Evolutionary conservation across 2,329 filamentous ascomycete genomes (phyloP), one percentile per base, ranked within the genome.

Genomic region (Alternaria consortialis): DNA sequence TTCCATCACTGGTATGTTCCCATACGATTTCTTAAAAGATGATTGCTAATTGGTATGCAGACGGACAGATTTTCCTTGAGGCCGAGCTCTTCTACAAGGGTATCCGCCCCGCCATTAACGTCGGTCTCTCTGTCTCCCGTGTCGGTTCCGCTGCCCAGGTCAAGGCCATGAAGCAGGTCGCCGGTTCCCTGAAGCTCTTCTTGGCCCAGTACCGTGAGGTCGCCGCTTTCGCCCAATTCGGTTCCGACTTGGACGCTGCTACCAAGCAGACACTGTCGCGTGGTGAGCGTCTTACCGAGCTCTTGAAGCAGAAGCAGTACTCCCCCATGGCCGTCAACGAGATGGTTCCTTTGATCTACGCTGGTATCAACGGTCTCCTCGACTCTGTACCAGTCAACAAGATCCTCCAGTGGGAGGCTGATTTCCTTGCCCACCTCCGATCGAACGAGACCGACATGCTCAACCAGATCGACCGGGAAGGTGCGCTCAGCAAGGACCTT

Each of bases 101-200:
- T 96, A 86, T 99, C 84, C 94, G 95, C 81, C 95, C 95, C 78
- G 95, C 95, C 86, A 99, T 99, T 84, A 99, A 99, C 90, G 95
- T 99, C 91, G 95, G 95, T 95, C 92, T 99, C 77, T 99, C 95
- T 79, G 95, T 99, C 77, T 99, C 95, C 75, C 95, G 95, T 92
- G 95, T 99, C 90, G 95, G 95, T 83, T 99, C 95, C 80, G 93
- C 95, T 82, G 95, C 95, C 81, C 95, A 99, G 89, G 89, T 98
- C 84, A 99, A 98, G 92, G 94, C 95, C 86, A 99, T 99, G 95
- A 99, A 99, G 90, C 95, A 99, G 88, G 95, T 99, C 77, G 95
- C 95, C 80, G 95, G 95, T 89, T 98, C 94, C 75, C 88, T 99
- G 81, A 99, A 99, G 90, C 93, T 99, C 77, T 99, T 98, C 93